phyloP scores from a whole-genome alignment of 306 rosid species.

The Cicer pinnatifidum region DNA sequence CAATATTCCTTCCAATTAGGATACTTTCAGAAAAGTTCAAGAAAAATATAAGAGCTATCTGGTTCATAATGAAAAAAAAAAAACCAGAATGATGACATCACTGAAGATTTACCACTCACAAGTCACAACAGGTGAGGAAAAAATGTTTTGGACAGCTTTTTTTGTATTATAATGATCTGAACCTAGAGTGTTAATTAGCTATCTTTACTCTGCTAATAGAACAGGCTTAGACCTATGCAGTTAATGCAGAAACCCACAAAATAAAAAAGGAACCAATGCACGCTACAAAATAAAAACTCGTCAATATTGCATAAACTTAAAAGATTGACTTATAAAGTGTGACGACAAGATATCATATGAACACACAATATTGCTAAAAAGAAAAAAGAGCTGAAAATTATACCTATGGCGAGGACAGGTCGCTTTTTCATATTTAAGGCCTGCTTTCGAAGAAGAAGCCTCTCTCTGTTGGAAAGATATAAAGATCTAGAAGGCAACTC shows the following conservation, averaged over 20 bases:
- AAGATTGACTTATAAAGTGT: neutral
- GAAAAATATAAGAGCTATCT: constrained; percentile 4
- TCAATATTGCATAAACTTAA: constrained; percentile 7
- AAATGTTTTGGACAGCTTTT: neutral
- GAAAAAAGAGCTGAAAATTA: constrained; percentile 37
- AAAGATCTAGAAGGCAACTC: constrained; percentile 50
- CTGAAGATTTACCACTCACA: constrained; percentile 28
- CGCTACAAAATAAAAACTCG: constrained; percentile 14
- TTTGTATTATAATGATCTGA: neutral
- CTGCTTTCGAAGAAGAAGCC: constrained; percentile 82
- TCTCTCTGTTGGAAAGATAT: constrained; percentile 76
- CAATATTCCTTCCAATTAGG: constrained; percentile 9
- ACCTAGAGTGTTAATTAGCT: neutral
- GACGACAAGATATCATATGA: constrained; percentile 20
- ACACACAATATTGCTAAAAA: constrained; percentile 9
- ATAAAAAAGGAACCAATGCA: neutral
- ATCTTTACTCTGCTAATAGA: constrained; percentile 13
- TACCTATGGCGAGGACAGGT: constrained; percentile 84
- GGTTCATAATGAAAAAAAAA: constrained; percentile 14
- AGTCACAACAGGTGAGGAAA: neutral
- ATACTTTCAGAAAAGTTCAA: constrained; percentile 15
- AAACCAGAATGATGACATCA: constrained; percentile 12
- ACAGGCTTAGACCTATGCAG: constrained; percentile 13
- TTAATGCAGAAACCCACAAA: constrained; percentile 1
- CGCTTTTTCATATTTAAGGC: constrained; percentile 77